Conservation (phyloP, 2,329 filamentous ascomycete species). For the Aureobasidium sp. region DNA sequence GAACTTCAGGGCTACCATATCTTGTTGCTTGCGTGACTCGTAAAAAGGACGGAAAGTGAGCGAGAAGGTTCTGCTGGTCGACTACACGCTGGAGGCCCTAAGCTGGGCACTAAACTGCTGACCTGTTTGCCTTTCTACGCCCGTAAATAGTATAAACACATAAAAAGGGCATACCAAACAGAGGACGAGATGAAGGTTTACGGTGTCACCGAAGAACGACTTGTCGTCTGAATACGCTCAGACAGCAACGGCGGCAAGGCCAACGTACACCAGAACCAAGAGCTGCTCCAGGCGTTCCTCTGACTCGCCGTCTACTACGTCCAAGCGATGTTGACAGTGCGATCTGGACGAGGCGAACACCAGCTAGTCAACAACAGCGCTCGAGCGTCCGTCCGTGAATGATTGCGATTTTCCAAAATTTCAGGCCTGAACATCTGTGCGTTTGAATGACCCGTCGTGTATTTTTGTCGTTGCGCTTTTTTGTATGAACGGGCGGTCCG, state of each 20-base stretch:
- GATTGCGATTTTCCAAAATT: not conserved
- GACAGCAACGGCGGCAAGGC: not conserved
- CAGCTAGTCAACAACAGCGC: not conserved
- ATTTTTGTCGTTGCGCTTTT: not conserved
- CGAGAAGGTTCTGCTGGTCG: not conserved
- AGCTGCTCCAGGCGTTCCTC: constrained; percentile 7
- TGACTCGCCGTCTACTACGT: not conserved
- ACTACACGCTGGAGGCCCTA: not conserved
- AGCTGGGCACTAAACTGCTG: not conserved
- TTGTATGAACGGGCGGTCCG: not conserved
- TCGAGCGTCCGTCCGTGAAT: not conserved
- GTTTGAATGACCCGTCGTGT: not conserved
- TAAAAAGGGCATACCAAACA: not conserved
- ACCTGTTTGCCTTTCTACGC: not conserved
- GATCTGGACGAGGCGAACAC: not conserved
- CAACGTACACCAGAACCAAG: not conserved
- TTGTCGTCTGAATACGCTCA: constrained; percentile 8
- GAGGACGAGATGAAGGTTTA: not conserved
- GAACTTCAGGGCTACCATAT: not conserved
- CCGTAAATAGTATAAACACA: not conserved
- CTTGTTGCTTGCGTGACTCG: not conserved
- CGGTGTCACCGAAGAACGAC: not conserved
- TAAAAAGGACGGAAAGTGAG: not conserved
- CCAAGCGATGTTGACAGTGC: constrained; percentile 2
- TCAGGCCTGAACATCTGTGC: constrained; percentile 3